A percentile compares a stretch with the other conserved stretches of the same genome.
Conservation (phyloP, 352 stramenopile species). For the Globisporangium iwayamae region DNA sequence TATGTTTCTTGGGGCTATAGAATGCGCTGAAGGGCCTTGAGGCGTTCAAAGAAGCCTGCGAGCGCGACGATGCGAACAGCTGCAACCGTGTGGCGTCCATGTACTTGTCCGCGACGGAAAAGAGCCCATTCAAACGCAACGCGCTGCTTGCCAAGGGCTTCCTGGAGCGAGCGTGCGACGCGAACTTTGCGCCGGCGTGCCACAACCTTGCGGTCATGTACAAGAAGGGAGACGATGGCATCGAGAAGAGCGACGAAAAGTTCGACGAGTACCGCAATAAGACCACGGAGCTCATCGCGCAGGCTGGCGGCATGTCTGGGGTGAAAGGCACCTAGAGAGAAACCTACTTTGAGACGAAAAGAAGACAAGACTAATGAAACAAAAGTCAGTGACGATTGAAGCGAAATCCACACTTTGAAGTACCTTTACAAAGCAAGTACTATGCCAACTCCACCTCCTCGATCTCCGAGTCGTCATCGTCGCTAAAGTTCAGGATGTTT, state of each 20-base stretch:
- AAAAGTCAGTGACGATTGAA: not conserved
- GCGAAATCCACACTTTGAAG: not conserved
- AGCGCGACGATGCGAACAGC: slow-evolving; percentile 69
- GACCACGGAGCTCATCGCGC: slow-evolving; percentile 70
- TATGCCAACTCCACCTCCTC: slow-evolving; percentile 47
- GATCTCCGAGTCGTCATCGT: slow-evolving; percentile 53
- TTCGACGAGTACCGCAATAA: slow-evolving; percentile 77
- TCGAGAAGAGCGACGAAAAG: slow-evolving; percentile 56
- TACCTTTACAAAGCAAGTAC: not conserved
- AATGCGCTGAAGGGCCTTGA: slow-evolving; percentile 58
- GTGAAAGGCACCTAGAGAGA: slow-evolving; percentile 36
- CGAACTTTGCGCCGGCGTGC: slow-evolving; percentile 84
- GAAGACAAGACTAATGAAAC: not conserved
- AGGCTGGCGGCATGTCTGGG: slow-evolving; percentile 56
- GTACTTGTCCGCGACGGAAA: slow-evolving; percentile 44
- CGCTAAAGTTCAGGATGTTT: slow-evolving; percentile 27
- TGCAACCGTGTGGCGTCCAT: slow-evolving; percentile 81
- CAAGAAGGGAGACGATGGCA: slow-evolving; percentile 80
- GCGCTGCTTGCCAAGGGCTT: slow-evolving; percentile 58
- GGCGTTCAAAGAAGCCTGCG: slow-evolving; percentile 74
- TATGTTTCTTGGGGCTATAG: slow-evolving; percentile 20
- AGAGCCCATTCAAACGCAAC: slow-evolving; percentile 46
- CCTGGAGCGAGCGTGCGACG: slow-evolving; percentile 70
- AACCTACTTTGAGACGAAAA: slow-evolving; percentile 1
- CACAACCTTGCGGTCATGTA: slow-evolving; percentile 89